A percentile compares a stretch with the other conserved stretches of the same genome.
Evolutionary conservation across 2,329 filamentous ascomycete genomes (phyloP).

Genomic region (Emydomyces testavorans): DNA sequence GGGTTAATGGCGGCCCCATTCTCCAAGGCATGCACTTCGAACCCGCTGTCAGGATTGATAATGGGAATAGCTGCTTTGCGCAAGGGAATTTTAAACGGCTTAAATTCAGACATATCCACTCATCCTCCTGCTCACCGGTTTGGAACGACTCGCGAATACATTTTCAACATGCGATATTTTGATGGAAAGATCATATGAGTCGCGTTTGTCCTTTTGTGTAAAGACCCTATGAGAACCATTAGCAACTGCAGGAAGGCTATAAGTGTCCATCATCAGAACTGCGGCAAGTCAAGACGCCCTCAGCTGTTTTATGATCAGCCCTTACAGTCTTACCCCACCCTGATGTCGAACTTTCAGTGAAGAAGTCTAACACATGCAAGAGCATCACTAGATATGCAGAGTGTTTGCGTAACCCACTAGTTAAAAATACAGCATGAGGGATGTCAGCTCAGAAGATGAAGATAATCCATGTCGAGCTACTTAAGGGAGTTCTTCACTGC

Average conservation of each 20-base stretch:
- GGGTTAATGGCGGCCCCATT: not conserved
- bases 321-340: not conserved
- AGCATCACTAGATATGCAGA: not conserved
- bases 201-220: not conserved
- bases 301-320: not conserved
- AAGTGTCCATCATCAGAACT: not conserved
- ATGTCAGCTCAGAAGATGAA: no score
- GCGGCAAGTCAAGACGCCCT: no score
- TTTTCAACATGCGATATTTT: not conserved
- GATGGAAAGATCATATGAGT: not conserved
- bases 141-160: not conserved
- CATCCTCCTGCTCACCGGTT: not conserved
- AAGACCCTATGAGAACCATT: not conserved
- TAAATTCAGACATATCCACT: not conserved
- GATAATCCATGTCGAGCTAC: no score
- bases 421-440: no score
- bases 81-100: not conserved
- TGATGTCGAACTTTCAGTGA: not conserved
- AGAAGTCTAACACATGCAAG: not conserved
- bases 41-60: constrained; percentile 5
- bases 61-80: constrained; percentile 12
- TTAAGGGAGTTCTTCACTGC: no score
- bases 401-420: no score
- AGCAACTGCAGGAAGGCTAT: not conserved
- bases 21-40: not conserved